These are phyloP conservation scores for Rhizopogon vesiculosus DNA, from an alignment of 768 basidiomycete species.

Conservation along the genomic window DNA sequence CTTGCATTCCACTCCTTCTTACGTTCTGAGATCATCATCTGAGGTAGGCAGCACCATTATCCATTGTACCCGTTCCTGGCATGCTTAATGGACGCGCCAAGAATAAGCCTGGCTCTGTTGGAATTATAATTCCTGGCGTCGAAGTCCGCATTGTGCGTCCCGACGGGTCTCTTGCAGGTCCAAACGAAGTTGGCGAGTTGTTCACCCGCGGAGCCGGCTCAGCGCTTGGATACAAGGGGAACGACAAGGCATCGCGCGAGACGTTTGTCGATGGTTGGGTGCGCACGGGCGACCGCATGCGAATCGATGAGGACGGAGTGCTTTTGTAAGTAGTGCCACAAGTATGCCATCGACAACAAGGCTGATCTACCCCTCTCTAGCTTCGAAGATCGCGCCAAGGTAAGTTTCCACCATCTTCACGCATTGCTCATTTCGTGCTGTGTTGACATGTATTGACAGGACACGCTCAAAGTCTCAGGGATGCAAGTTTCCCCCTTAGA, in stretches of 20 bases:
- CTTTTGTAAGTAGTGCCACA: slow-evolving; percentile 49
- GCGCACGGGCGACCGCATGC: slow-evolving; percentile 66
- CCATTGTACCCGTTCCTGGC: slow-evolving; percentile 36
- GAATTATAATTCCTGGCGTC: slow-evolving; percentile 45
- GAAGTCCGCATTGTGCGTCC: too few species aligned
- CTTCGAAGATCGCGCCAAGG: slow-evolving; percentile 74
- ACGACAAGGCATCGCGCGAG: too few species aligned
- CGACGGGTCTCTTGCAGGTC: too few species aligned
- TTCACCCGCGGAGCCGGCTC: too few species aligned
- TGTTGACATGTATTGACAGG: slow-evolving; percentile 31
- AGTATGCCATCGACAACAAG: not conserved
- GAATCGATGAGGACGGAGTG: slow-evolving; percentile 52
- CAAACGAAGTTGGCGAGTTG: too few species aligned
- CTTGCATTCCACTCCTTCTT: not conserved
- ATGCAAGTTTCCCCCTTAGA: slow-evolving; percentile 78
- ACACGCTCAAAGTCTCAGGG: slow-evolving; percentile 77
- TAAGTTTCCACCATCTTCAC: slow-evolving; percentile 13
- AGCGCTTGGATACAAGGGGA: too few species aligned
- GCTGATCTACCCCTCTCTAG: slow-evolving; percentile 29
- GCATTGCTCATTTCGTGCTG: slow-evolving; percentile 13
- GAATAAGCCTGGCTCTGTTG: slow-evolving; percentile 34
- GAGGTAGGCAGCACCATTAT: slow-evolving; percentile 13
- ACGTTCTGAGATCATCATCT: not conserved
- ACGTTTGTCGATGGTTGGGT: slow-evolving; percentile 56
- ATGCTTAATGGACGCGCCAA: slow-evolving; percentile 35